phyloP scores from a whole-genome alignment of 2,329 filamentous ascomycete species.

The Lomentospora prolificans region DNA sequence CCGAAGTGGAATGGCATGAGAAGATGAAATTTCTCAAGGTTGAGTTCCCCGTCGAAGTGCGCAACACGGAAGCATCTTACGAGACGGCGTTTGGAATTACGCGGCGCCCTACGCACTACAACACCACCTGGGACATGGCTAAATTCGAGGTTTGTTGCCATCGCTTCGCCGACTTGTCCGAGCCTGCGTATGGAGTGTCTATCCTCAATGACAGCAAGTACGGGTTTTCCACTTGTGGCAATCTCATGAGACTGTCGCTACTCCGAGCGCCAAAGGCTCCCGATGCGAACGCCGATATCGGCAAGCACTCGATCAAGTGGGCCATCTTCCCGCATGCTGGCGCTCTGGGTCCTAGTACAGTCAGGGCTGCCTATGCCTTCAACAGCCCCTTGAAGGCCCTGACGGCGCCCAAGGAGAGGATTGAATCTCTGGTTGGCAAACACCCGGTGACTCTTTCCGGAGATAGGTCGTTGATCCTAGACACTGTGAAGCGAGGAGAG shows the following conservation, averaged over 20 bases:
- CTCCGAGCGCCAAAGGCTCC: slow-evolving; percentile 85
- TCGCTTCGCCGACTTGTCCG: slow-evolving; percentile 85
- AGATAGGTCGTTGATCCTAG: slow-evolving; percentile 62
- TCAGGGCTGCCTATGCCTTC: slow-evolving; percentile 80
- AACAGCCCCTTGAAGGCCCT: slow-evolving; percentile 61
- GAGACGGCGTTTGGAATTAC: slow-evolving; percentile 91
- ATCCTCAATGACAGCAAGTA: slow-evolving; percentile 95
- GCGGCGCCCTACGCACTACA: slow-evolving; percentile 89
- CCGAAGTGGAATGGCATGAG: slow-evolving; percentile 94
- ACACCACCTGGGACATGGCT: slow-evolving; percentile 95
- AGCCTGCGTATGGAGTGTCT: slow-evolving; percentile 80
- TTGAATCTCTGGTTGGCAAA: slow-evolving; percentile 17
- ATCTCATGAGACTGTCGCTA: slow-evolving; percentile 79
- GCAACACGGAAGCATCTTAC: slow-evolving; percentile 87
- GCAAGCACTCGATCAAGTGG: slow-evolving; percentile 76
- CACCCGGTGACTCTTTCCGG: slow-evolving; percentile 54
- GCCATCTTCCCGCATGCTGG: slow-evolving; percentile 81
- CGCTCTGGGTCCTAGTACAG: slow-evolving; percentile 58
- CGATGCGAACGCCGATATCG: slow-evolving; percentile 92
- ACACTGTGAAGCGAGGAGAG: slow-evolving; percentile 88
- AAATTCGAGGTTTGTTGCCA: slow-evolving; percentile 97
- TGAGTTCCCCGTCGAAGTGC: slow-evolving; percentile 88
- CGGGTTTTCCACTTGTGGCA: slow-evolving; percentile 84
- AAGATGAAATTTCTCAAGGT: slow-evolving; percentile 98
- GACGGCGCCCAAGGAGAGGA: slow-evolving; percentile 18